Evolutionary conservation across 2,329 filamentous ascomycete species (phyloP), one percentile per base, ranked within the genome.

Genomic region (Paecilomyces fulvus): DNA sequence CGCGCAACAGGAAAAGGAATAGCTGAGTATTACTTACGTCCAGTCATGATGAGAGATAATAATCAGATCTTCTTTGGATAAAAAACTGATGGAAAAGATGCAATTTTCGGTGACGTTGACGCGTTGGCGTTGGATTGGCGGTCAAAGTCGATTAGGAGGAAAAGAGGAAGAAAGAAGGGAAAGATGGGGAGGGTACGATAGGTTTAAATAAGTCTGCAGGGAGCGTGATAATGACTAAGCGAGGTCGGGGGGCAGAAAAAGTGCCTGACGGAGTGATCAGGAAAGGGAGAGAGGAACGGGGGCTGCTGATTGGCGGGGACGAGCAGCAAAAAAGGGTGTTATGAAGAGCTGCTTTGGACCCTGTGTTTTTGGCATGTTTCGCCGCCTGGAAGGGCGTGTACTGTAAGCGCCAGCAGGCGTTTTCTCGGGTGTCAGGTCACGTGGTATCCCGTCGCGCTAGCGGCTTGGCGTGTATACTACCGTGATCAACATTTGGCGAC

Each of bases 291-390:
- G 60, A 37, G 51, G 37, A 33, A 54, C 55, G 58, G 53, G 61
- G 56, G 14, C 14, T 9, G 37, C 37, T 73, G 66, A 70, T 72
- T 73, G 71, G 68, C 63, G 64, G 64, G 60, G 55, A 55, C 62
- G 55, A 59, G 59, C 51, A 57, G 59, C 59, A 52, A 66, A 71
- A 74, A 71, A 64, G 66, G 60, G 60, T 53, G 69, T 73, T 73
- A 72, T 71, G 70, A 73, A 70, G 63, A 67, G 65, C 67, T 61
- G 68, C 64, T 72, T 74, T 74, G 61, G 60, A 68, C 68, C 56
- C 56, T 55, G 59, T 64, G 60, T 65, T 69, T 67, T 61, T 31
- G 37, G 52, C 46, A 25, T 56, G 51, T 57, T 60, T 55, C 56
- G 56, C 55, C 58, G 52, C 25, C 12, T n/a, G 52, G 56, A 54